These are phyloP conservation scores for Podospora comata DNA, from an alignment of 495 filamentous ascomycete species.

Conservation along the genomic window DNA sequence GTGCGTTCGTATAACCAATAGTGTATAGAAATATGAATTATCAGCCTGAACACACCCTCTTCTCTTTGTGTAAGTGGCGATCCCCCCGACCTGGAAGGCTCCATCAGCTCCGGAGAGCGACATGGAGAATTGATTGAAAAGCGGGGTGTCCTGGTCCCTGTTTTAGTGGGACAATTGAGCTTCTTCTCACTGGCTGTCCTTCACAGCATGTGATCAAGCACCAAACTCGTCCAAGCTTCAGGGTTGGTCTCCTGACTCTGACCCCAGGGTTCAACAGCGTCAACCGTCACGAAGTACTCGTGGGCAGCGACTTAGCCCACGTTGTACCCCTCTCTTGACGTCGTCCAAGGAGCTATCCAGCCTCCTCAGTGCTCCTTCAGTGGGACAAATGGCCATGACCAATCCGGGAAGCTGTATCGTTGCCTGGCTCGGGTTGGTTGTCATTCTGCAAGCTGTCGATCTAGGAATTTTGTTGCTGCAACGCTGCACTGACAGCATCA, in stretches of 20 bases:
- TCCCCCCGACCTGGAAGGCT: not conserved
- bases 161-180: not conserved
- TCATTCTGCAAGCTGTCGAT: not conserved
- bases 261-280: not conserved
- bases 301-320: not conserved
- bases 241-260: not conserved
- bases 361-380: not conserved
- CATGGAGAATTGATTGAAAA: not conserved
- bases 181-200: not conserved
- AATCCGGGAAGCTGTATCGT: not conserved
- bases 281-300: not conserved
- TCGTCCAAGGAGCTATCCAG: not conserved
- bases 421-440: not conserved
- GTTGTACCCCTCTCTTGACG: not conserved
- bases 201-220: not conserved
- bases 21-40: not conserved
- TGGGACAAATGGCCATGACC: not conserved
- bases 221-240: not conserved
- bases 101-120: not conserved
- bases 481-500: not conserved
- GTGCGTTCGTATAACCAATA: too few species aligned
- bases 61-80: not conserved
- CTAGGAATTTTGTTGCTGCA: not conserved
- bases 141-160: not conserved
- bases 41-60: not conserved